Evolutionary conservation across 179 eudicot genomes (phyloP), one percentile per base, ranked within the genome.

Genomic region (Beta lomatogona): DNA sequence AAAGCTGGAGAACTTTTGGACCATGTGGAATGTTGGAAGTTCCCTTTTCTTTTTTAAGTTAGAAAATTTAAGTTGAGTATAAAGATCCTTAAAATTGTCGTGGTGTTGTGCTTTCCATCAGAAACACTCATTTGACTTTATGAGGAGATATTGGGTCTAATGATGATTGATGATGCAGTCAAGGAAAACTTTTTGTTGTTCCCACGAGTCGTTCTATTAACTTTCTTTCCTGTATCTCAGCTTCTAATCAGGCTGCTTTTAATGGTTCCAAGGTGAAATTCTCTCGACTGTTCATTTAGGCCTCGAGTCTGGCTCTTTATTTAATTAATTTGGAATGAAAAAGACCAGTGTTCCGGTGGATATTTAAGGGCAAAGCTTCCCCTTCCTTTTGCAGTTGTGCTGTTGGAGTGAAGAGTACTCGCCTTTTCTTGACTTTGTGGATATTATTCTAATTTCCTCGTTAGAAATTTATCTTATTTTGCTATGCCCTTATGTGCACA

Each of bases 81-180:
- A 25, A 25, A 28, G 41, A 28, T 54, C 46, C 21, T 73, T 22
- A 45, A 73, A 53, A 22, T 73, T 55, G 64, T 55, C 19, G 77
- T 54, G 64, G 77, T 54, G 28, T 73, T 25, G 46, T 73, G 64
- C 77, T 73, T 73, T 73, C 28, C 64, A 55, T 52, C 77, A 73
- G 14, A 73, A 73, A 36, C 77, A 73, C 77, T 73, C 77, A 73
- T 73, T 73, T 73, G 25, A 54, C 77, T 73, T 73, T 25, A 50
- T 73, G 22, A 73, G 77, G 61, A 73, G 18, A 25, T 28, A 52
- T 73, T 54, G 77, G 60, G 63, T 22, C 63, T 53, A 54, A 55
- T 73, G 64, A 73, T 73, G 61, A 73, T 28, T 31, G 50, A 73
- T 25, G 77, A 54, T 73, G 63, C 64, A 36, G 19, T 73, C 21